Evolutionary conservation across 148 eudicot genomes (phyloP).

Genomic region (Fagopyrum esculentum): DNA sequence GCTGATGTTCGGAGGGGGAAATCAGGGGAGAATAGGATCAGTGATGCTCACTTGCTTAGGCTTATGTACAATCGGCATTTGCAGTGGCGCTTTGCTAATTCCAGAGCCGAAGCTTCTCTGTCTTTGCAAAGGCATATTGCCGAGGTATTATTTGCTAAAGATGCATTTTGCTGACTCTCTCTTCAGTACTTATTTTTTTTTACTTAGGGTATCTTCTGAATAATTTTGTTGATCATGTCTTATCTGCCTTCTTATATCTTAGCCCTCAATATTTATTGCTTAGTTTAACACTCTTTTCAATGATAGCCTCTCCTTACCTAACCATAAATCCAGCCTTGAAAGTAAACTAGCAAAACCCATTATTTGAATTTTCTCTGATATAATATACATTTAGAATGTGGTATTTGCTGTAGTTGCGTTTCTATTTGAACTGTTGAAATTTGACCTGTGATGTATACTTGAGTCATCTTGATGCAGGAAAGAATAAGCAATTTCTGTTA

Average conservation of each 20-base stretch:
- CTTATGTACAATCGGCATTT: constrained; percentile 58
- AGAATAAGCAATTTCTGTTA: not conserved
- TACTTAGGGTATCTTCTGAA: not conserved
- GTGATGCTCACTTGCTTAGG: constrained; percentile 60
- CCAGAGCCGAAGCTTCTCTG: constrained; percentile 53
- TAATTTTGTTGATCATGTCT: not conserved
- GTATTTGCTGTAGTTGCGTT: not conserved
- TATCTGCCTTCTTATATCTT: not conserved
- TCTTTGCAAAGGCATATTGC: constrained; percentile 30
- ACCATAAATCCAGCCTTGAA: not conserved
- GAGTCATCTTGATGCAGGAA: not conserved
- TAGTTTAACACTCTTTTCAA: not conserved
- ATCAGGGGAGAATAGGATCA: constrained; percentile 53
- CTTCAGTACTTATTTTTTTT: not conserved
- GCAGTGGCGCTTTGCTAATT: constrained; percentile 87
- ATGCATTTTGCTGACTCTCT: not conserved
- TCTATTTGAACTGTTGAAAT: not conserved
- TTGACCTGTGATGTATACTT: not conserved
- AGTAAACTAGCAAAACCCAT: not conserved
- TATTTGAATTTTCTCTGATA: not conserved
- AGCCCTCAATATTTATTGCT: not conserved
- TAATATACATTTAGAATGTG: not conserved
- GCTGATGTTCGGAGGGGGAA: constrained; percentile 56
- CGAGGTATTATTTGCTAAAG: constrained; percentile 46
- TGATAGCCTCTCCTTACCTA: not conserved